Evolutionary conservation across 768 basidiomycete genomes (phyloP), one percentile per base, ranked within the genome.

Genomic region (Coprinopsis cinerea): DNA sequence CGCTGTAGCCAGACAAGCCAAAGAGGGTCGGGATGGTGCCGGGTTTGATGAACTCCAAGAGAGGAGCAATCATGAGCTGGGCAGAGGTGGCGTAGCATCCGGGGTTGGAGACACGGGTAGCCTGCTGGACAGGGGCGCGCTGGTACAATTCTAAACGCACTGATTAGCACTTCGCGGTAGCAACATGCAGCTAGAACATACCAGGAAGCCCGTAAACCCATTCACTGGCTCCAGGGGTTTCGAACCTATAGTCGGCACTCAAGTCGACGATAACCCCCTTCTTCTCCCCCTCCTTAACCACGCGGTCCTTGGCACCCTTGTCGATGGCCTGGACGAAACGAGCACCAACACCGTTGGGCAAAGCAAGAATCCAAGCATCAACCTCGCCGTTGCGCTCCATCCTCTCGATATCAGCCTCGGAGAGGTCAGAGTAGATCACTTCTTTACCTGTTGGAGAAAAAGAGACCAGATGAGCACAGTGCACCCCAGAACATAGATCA

Each of bases 161-260:
- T 24, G n/a, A 34, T 28, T 34, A 28, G 26, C 18, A n/a, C n/a
- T 27, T 18, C 20, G 13, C 20, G 15, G 14, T 23, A 68, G 70
- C 63, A 60, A 58, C 72, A 43, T 6, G 6, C 13, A 17, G 18
- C 11, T 9, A 43, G 10, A 43, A 43, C 92, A 91, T 79, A 99
- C 95, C 95, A 67, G 96, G 96, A 68, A 99, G 82, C 59, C 96
- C 96, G 64, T 99, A 99, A 55, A 88, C 88, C 96, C 96, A 99
- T 44, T 78, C 87, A 18, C 44, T 45, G 27, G 28, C 32, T 25
- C 51, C 28, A 42, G 35, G 37, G 37, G 82, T 72, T 74, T 98
- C 93, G 65, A 98, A 98, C 56, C 96, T 75, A 67, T 91, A 92
- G 67, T 99, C 96, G 20, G 95, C 96, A 60, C 92, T 79, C 53